phyloP scores from a whole-genome alignment of 164 flowering plant species.

The Vitis rupestris region DNA sequence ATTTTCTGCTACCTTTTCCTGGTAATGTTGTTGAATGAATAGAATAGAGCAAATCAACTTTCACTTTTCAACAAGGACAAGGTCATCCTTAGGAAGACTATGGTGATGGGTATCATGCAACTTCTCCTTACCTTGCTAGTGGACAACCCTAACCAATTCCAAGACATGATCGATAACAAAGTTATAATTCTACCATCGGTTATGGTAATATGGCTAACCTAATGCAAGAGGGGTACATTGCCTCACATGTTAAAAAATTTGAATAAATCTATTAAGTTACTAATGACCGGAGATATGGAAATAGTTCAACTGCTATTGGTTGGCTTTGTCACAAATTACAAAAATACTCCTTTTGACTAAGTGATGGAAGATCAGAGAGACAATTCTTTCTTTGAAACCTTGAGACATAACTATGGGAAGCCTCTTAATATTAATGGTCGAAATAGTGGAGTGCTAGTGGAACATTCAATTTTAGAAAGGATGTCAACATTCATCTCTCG shows the following conservation, averaged over 20 bases:
- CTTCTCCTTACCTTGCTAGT: no score
- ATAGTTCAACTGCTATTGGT: slow-evolving; percentile 65
- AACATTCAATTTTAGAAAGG: slow-evolving; percentile 27
- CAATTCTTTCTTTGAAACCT: slow-evolving; percentile 37
- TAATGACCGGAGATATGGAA: slow-evolving; percentile 63
- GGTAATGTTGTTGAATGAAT: slow-evolving; percentile 32
- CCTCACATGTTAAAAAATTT: slow-evolving; percentile 24
- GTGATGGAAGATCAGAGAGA: slow-evolving; percentile 62
- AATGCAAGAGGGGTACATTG: no score
- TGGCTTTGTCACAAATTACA: slow-evolving; percentile 53
- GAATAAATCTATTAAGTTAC: slow-evolving; percentile 32
- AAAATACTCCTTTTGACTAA: slow-evolving; percentile 53
- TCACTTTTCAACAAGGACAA: slow-evolving; percentile 38
- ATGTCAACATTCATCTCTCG: slow-evolving; percentile 24
- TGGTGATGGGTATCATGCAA: no score
- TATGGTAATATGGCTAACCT: no score
- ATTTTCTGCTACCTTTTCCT: slow-evolving; percentile 19
- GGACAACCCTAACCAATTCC: no score
- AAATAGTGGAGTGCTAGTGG: slow-evolving; percentile 18
- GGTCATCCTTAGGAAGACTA: not conserved
- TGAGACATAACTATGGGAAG: slow-evolving; percentile 49
- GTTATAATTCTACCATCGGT: no score
- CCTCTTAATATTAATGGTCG: slow-evolving; percentile 35
- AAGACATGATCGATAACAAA: no score
- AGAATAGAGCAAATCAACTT: slow-evolving; percentile 33